Percentiles rank a stretch among this genome's conserved stretches.
These are phyloP conservation scores for Coffea eugenioides DNA, from an alignment of 257 asterid genomes.

Conservation along the genomic window DNA sequence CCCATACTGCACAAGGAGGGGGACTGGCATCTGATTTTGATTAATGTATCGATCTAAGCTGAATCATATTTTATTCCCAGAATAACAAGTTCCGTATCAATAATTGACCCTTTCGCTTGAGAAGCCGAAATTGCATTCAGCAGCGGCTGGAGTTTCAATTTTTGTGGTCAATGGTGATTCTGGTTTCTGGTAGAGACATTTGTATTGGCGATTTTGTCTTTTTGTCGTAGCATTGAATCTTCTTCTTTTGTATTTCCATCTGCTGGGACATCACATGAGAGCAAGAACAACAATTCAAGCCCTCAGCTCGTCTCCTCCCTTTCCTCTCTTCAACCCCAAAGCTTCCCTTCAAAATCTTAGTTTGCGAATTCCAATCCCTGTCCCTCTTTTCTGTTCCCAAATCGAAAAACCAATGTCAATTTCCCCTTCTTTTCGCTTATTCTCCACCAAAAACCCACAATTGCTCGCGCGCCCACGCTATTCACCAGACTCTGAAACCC, in stretches of 20 bases:
- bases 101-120: not conserved
- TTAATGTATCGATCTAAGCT: too few species aligned
- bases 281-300: not conserved
- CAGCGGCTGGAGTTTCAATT: not conserved
- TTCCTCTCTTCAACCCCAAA: slow-evolving; percentile 10
- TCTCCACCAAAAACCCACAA: slow-evolving; percentile 34
- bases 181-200: not conserved
- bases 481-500: slow-evolving; percentile 31
- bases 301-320: not conserved
- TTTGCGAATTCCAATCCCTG: slow-evolving; percentile 3
- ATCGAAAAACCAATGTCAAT: slow-evolving; percentile 53
- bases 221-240: not conserved
- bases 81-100: too few species aligned
- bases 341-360: not conserved
- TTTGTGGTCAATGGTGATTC: not conserved
- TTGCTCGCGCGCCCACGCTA: slow-evolving; percentile 26
- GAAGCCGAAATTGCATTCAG: not conserved
- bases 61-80: too few species aligned
- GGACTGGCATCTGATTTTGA: not conserved
- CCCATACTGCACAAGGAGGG: not conserved
- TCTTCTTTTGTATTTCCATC: not conserved
- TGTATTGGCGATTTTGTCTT: not conserved
- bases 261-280: slow-evolving; percentile 3
- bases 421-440: slow-evolving; percentile 26
- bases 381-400: not conserved